Base-by-base conservation (phyloP, 768 basidiomycete species). In the Suillus weaverae region DNA sequence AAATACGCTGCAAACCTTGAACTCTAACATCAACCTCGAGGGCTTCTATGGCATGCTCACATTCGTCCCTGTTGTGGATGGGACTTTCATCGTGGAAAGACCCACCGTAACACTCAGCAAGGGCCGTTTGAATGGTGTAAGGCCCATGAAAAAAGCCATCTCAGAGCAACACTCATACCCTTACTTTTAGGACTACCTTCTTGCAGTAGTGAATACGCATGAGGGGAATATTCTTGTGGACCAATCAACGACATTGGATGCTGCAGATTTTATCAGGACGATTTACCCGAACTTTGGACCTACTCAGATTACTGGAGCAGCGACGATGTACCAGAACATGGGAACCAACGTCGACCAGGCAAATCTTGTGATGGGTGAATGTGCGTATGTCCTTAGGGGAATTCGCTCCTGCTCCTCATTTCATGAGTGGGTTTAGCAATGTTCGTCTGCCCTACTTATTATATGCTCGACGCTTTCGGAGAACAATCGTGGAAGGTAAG, bases 11-110 rank as follows among this genome's bases (percentile, higher is more conserved):
- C 71, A 79, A 63, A 63, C 62, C 9, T 72, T 71, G 4, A 84
- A 84, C 62, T n/a, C 50, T 3, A 59, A 77, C 10, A 66, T 83
- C 18, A 71, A 71, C 4, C 20, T 5, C 0, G 71, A 69, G 32
- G 78, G 67, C 5, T 81, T 83, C 68, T 81, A 68, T 56, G 81
- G 80, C 0, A 80, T 77, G 3, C 80, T 73, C 41, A 65, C 70
- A 4, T 81, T 81, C 44, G 73, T 77, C 14, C 84, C 84, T 0
- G 82, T 85, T 30, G 77, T 85, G 4, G 84, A 85, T 68, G 84
- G 81, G 4, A 74, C 68, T 2, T 81, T 83, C 62, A 83, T 85
- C 43, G 72, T 75, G 0, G 78, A 81, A 53, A 71, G 80, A n/a
- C 82, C 84, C 8, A 81, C 75, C 0, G 62, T 76, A 57, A 73